Evolutionary conservation across 2,329 filamentous ascomycete species (phyloP), one percentile per base, ranked within the genome.

Genomic region (Seiridium unicorne): DNA sequence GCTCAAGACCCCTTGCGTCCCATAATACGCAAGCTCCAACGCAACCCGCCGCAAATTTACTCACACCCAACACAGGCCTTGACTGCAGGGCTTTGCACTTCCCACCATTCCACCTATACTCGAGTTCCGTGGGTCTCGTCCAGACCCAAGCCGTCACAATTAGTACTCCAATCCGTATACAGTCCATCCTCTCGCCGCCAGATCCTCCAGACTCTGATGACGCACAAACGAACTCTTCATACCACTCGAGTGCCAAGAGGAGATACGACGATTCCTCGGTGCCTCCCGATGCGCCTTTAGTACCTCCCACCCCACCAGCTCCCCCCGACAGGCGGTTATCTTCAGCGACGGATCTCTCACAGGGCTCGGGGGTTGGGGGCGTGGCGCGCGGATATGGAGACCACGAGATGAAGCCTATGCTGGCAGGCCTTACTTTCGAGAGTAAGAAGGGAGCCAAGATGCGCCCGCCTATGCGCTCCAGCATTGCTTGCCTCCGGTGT

Each of bases 401-500:
- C 61, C 68, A 72, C 62, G 66, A 76, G 65, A 69, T 64, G 51
- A 68, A 73, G 62, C 67, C 69, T 63, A 68, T 75, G 69, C 69
- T 69, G 69, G 73, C 65, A 53, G 60, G 62, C 51, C 63, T 58
- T 26, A 38, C 65, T 61, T 66, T 67, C 60, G 74, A 77, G 65
- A 75, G 78, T 65, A 77, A 76, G 68, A 80, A 77, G 62, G 73
- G 75, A 53, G 66, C 71, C 51, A 76, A 76, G 69, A 80, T 80
- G 68, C 77, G 79, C 60, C 73, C 77, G 10, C 80, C 81, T 40
- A 89, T 92, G 84, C 84, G 91, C 66, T 92, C 90, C 51, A 91
- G 89, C 69, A 92, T 94, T 70, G 91, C 91, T 53, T 95, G 91
- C 74, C 80, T 85, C 62, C 83, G 86, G 64, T 94, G 91, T 72